These are phyloP conservation scores for Pyricularia pennisetigena DNA, from an alignment of 2,329 filamentous ascomycete species.

Conservation along the genomic window DNA sequence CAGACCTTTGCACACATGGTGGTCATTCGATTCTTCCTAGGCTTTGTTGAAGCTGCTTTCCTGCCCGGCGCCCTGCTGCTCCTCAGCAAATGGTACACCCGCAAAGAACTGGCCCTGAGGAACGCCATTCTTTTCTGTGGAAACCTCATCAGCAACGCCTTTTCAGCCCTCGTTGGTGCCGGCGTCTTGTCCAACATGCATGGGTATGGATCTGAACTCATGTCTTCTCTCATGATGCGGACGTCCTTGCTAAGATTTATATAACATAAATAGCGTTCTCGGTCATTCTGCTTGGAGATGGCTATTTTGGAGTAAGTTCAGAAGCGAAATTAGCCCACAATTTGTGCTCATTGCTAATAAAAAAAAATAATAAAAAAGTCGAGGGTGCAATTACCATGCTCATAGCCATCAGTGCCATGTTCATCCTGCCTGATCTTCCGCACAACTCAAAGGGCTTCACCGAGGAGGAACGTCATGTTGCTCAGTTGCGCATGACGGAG, in stretches of 20 bases:
- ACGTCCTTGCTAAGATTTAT: slow-evolving; percentile 9
- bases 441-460: slow-evolving; percentile 45
- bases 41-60: slow-evolving; percentile 9
- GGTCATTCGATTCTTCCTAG: slow-evolving; percentile 11
- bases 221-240: neutral
- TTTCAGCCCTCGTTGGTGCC: slow-evolving; percentile 9
- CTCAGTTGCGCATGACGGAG: slow-evolving; percentile 43
- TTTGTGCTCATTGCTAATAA: neutral
- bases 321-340: too few species aligned
- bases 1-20: slow-evolving; percentile 7
- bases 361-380: slow-evolving; percentile 3
- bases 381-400: slow-evolving; percentile 13
- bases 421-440: slow-evolving; percentile 41
- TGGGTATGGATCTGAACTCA: neutral
- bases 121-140: slow-evolving; percentile 7
- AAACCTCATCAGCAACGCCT: slow-evolving; percentile 9
- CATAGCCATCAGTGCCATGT: slow-evolving; percentile 24
- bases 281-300: slow-evolving; percentile 4
- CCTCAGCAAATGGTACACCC: slow-evolving; percentile 6
- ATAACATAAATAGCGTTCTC: slow-evolving; percentile 8
- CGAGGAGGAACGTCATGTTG: slow-evolving; percentile 42
- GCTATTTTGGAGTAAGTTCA: slow-evolving; percentile 5
- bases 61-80: slow-evolving; percentile 5
- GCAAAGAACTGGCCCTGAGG: slow-evolving; percentile 5
- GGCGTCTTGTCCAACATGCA: slow-evolving; percentile 8